Evolutionary conservation across 2,329 filamentous ascomycete species (phyloP), one percentile per base, ranked within the genome.

Genomic region (Aspergillus terreus): DNA sequence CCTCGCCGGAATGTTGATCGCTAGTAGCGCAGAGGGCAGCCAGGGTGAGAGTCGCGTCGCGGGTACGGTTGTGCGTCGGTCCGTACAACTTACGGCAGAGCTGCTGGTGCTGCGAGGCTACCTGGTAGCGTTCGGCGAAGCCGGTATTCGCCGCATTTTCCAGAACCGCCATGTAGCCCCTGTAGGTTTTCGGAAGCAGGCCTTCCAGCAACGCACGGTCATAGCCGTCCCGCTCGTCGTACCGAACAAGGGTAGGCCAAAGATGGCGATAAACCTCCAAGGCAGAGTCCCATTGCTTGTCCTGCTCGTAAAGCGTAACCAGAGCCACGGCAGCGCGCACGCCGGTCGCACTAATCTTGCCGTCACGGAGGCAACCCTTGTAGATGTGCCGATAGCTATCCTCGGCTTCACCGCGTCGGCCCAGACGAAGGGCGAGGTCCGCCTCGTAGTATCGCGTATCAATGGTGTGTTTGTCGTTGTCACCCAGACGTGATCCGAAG

Each of bases 81-180:
- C 67, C 68, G 27, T 73, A 71, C 32, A 74, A 61, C 27, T 67
- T 71, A 30, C 68, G 70, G 7, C 76, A 75, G 0, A 73, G 72
- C 52, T 76, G 73, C 51, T 76, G 75, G 57, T 79, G 80, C 60
- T 79, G 72, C 4, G 74, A 68, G 0, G 76, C 71, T 19, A 81
- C 65, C 58, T 77, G 69, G 56, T 79, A 76, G 14, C 73, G 67
- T 25, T 76, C 64, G 1, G 69, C 67, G 53, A 76, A 72, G 47
- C 76, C 72, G 3, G 70, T 73, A 5, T 50, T 48, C 53, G 72
- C 73, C 50, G 69, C 67, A 10, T 70, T 61, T 48, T 78, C 74
- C 15, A 81, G 58, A n/a, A 78, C 71, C 33, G 74, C 70, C 43
- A 72, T 70, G 61, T 81, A 81, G 33, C 73, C 74, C 19, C 70